Evolutionary conservation across 2,329 filamentous ascomycete genomes (phyloP).

Genomic region (Sporothrix mexicana): DNA sequence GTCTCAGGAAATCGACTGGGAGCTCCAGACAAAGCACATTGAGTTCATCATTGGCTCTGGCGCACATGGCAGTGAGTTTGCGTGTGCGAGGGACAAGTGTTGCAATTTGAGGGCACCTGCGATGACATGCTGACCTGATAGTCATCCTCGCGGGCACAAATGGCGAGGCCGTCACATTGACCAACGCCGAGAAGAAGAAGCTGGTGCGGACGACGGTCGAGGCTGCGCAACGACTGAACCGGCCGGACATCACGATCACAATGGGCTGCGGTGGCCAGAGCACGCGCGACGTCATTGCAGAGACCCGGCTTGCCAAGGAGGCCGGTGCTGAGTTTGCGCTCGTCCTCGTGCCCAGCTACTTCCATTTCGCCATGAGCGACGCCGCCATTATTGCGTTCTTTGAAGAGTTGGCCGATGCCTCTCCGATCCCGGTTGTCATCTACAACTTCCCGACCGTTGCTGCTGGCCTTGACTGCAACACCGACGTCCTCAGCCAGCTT

Average conservation of each 20-base stretch:
- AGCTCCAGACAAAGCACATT: slow-evolving; percentile 58
- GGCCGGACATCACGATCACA: slow-evolving; percentile 65
- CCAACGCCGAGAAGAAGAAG: slow-evolving; percentile 65
- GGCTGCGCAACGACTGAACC: slow-evolving; percentile 47
- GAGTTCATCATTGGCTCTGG: slow-evolving; percentile 59
- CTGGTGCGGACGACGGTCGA: slow-evolving; percentile 68
- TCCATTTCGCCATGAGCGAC: slow-evolving; percentile 66
- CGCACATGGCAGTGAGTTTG: slow-evolving; percentile 51
- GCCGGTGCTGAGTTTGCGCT: slow-evolving; percentile 72
- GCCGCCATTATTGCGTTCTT: slow-evolving; percentile 69
- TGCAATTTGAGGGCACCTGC: too few relatives aligned
- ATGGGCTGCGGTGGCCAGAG: slow-evolving; percentile 72
- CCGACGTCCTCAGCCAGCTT: slow-evolving; percentile 65
- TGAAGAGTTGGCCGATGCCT: slow-evolving; percentile 63
- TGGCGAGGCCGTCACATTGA: slow-evolving; percentile 74
- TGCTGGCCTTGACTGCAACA: slow-evolving; percentile 70
- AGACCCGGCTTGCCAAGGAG: slow-evolving; percentile 66
- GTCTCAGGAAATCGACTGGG: slow-evolving; percentile 62
- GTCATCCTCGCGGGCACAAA: slow-evolving; percentile 75
- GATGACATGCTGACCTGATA: background rate
- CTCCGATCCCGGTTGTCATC: slow-evolving; percentile 68
- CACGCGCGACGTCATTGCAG: slow-evolving; percentile 68
- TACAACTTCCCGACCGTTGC: slow-evolving; percentile 76
- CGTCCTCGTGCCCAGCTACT: slow-evolving; percentile 72
- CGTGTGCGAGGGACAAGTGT: too few relatives aligned